Percentiles rank a stretch among this genome's conserved stretches.
phyloP scores from a whole-genome alignment of 2,329 filamentous ascomycete species.

The Blumeriella jaapii region DNA sequence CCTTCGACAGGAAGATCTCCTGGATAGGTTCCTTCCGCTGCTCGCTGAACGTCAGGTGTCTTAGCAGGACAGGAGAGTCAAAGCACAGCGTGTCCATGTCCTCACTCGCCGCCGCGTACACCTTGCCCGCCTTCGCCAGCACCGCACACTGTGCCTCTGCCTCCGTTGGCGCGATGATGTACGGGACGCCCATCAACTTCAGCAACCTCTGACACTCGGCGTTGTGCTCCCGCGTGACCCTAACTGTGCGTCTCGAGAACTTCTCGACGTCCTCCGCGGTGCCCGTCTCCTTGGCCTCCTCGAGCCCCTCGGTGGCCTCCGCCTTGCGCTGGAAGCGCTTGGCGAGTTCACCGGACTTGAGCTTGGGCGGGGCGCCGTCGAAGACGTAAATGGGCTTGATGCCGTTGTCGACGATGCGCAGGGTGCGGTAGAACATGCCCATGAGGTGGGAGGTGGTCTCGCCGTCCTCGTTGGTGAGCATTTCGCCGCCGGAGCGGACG shows the following conservation, averaged over 20 bases:
- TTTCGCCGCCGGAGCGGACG: constrained; percentile 90
- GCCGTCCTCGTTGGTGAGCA: constrained; percentile 87
- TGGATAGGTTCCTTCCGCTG: constrained; percentile 96
- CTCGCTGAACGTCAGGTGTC: constrained; percentile 94
- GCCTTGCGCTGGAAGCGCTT: constrained; percentile 93
- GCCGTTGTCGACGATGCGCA: constrained; percentile 96
- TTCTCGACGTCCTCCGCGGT: constrained; percentile 98
- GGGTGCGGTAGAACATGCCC: constrained; percentile 98
- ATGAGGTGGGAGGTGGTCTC: constrained; percentile 97
- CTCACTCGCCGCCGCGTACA: constrained; percentile 92
- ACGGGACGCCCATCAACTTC: constrained; percentile 93
- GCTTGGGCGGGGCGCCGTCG: constrained; percentile 89
- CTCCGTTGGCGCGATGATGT: constrained; percentile 89
- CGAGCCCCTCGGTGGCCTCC: constrained; percentile 78
- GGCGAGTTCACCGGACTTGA: constrained; percentile 93
- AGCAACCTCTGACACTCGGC: constrained; percentile 83
- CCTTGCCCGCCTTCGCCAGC: constrained; percentile 81
- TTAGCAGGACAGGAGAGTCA: constrained; percentile 76
- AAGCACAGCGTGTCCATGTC: constrained; percentile 99
- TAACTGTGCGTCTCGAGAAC: constrained; percentile 84
- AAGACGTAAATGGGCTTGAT: constrained; percentile 99
- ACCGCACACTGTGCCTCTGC: constrained; percentile 94
- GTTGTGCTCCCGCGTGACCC: constrained; percentile 95
- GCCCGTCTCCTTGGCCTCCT: constrained; percentile 94
- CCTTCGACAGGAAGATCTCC: constrained; percentile 81